Conservation (phyloP, 306 rosid species). For the Arachis stenosperma region DNA sequence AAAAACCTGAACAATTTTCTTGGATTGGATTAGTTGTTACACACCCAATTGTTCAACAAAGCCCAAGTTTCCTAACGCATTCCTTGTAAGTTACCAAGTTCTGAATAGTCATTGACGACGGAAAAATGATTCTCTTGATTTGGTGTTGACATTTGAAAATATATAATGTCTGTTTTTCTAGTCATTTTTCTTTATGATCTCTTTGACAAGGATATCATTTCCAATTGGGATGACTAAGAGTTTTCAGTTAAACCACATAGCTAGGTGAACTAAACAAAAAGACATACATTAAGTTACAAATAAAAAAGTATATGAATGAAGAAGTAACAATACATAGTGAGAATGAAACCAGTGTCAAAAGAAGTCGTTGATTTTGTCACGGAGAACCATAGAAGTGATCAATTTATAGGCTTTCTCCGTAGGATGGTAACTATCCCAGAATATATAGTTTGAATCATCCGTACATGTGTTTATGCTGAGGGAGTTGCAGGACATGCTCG, state of each 20-base stretch:
- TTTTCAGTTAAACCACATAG: not conserved
- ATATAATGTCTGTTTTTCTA: not conserved
- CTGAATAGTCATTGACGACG: too few species aligned
- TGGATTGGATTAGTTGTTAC: too few species aligned
- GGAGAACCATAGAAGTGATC: conserved; percentile 38
- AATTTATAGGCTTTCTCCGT: conserved; percentile 48
- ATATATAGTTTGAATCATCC: conserved; percentile 52
- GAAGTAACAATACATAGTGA: not conserved
- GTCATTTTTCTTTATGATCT: not conserved
- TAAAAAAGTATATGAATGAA: not conserved
- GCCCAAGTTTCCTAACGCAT: too few species aligned
- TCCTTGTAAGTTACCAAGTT: too few species aligned
- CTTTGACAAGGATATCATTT: not conserved
- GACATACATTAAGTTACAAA: not conserved
- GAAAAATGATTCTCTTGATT: too few species aligned
- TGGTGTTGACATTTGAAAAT: too few species aligned
- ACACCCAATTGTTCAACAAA: too few species aligned
- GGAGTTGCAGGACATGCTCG: conserved; percentile 53
- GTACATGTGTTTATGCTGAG: conserved; percentile 37
- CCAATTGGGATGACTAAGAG: not conserved
- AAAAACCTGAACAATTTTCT: too few species aligned
- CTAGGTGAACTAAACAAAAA: not conserved
- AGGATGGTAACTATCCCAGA: conserved; percentile 79
- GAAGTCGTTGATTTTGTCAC: conserved; percentile 46
- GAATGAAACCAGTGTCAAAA: conserved; percentile 36